Conservation (phyloP, 805 yeast genomes). For the Scheffersomyces stipitis region DNA sequence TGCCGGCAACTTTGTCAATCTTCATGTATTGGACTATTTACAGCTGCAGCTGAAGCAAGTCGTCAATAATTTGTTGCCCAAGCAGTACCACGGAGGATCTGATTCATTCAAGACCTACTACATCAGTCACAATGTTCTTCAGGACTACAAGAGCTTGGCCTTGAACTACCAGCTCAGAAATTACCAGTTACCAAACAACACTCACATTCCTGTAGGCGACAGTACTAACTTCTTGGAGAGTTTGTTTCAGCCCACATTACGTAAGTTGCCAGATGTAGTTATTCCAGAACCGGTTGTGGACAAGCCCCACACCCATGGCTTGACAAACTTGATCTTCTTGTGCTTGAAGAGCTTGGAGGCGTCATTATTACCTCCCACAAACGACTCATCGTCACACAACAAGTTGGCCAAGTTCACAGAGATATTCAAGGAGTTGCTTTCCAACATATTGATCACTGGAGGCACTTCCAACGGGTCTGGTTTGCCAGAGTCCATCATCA, state of each 20-base stretch:
- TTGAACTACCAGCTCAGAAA: constrained; percentile 23
- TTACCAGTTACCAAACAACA: constrained; percentile 62
- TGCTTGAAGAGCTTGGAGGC: constrained; percentile 37
- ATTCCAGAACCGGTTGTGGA: constrained; percentile 39
- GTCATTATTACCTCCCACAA: constrained; percentile 27
- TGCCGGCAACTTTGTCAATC: constrained; percentile 83
- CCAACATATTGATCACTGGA: constrained; percentile 58
- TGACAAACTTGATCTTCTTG: constrained; percentile 38
- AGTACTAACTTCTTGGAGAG: constrained; percentile 60
- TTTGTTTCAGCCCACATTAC: constrained; percentile 62
- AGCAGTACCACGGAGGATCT: constrained; percentile 11
- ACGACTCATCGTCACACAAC: constrained; percentile 28
- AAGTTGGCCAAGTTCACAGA: constrained; percentile 37
- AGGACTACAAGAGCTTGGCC: constrained; percentile 32
- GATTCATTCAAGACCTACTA: constrained; percentile 38
- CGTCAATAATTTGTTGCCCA: constrained; percentile 22
- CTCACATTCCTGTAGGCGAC: constrained; percentile 44
- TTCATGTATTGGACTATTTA: constrained; percentile 55
- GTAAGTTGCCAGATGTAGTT: constrained; percentile 39
- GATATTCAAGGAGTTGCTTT: constrained; percentile 34
- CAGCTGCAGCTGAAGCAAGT: constrained; percentile 30
- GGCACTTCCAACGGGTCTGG: constrained; percentile 58
- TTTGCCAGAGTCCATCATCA: constrained; percentile 52
- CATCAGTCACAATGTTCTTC: constrained; percentile 33
- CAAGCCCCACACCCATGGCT: constrained; percentile 49